Percentiles rank a stretch among this genome's conserved stretches.
Conservation (phyloP, 371 early-diverging fungal genomes). For the Haplosporangium sp. region DNA sequence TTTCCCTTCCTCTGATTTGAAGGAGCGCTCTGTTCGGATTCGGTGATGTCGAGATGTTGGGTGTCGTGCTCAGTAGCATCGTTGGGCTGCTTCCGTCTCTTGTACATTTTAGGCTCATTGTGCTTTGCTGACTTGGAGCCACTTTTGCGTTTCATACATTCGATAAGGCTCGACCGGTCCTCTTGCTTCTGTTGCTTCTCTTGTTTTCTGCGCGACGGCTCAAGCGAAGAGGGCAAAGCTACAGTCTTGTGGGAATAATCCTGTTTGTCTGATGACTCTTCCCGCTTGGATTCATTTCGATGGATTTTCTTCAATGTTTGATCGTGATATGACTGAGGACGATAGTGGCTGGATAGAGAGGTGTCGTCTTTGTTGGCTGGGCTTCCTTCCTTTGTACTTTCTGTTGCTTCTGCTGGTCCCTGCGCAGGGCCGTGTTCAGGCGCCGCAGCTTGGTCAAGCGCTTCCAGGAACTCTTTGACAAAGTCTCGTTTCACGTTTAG, state of each 20-base stretch:
- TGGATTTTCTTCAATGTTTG: conserved; percentile 4
- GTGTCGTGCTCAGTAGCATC: conserved; percentile 11
- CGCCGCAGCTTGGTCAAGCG: conserved; percentile 2
- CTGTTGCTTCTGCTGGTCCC: conserved; percentile 3
- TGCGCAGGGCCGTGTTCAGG: conserved; percentile 6
- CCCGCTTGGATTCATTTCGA: no score
- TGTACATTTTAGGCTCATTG: background rate
- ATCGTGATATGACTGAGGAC: background rate
- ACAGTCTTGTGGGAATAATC: no score
- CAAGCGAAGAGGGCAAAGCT: no score
- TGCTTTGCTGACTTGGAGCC: background rate
- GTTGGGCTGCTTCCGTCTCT: conserved; percentile 1
- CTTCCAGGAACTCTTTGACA: conserved; percentile 30
- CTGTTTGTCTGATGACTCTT: no score
- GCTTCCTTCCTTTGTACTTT: background rate
- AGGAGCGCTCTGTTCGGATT: background rate
- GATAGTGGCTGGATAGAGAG: conserved; percentile 3
- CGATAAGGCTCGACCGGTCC: background rate
- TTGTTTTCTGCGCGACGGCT: background rate
- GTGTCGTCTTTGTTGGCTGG: no score
- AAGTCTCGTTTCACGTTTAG: conserved; percentile 39
- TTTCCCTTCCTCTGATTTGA: background rate
- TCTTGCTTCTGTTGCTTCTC: background rate
- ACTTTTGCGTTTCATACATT: conserved; percentile 3
- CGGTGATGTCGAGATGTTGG: conserved; percentile 15